phyloP scores from a whole-genome alignment of 2,329 filamentous ascomycete genomes.

The Diaporthe citriasiana region DNA sequence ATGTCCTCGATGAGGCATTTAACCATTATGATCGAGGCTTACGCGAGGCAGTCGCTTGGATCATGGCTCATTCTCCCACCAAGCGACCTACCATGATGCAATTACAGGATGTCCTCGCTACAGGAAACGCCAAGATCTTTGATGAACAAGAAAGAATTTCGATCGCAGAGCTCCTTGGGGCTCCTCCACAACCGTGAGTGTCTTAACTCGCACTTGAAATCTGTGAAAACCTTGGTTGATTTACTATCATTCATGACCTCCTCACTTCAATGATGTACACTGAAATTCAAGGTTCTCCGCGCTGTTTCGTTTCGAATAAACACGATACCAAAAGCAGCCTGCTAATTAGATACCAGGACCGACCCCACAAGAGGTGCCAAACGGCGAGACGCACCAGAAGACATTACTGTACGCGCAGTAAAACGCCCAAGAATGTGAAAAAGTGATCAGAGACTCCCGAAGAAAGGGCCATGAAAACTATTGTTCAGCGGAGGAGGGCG shows the following conservation, averaged over 20 bases:
- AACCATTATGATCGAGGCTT: not conserved
- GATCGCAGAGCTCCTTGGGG: not conserved
- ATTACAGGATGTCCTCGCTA: not conserved
- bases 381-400: no score
- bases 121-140: not conserved
- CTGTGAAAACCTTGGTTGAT: not conserved
- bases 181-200: constrained; percentile 4
- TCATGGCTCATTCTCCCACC: not conserved
- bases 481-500: no score
- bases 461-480: no score
- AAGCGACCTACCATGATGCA: constrained; percentile 8
- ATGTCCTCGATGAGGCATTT: not conserved
- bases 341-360: not conserved
- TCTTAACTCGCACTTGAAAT: not conserved
- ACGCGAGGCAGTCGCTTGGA: not conserved
- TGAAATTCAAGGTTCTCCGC: not conserved
- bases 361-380: no score
- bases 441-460: no score
- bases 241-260: not conserved
- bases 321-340: not conserved
- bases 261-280: not conserved
- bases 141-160: not conserved
- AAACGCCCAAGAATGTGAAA: no score
- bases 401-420: no score
- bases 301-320: not conserved